Evolutionary conservation across 2,329 filamentous ascomycete species (phyloP).

Genomic region (Clarireedia hainanense): DNA sequence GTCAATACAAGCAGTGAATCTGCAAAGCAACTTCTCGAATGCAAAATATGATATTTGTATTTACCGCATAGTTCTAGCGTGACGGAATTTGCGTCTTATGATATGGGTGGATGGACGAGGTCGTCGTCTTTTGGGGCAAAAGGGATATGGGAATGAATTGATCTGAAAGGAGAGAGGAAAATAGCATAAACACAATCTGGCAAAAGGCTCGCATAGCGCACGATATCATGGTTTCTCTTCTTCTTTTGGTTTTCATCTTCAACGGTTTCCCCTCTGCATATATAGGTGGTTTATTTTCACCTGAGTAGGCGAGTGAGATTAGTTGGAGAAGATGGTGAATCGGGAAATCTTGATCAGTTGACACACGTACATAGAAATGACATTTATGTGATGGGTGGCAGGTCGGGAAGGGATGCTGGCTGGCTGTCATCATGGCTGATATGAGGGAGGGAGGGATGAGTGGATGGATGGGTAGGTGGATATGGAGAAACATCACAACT

Average conservation of each 20-base stretch:
- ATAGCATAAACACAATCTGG: constrained; percentile 6
- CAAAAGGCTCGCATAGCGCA: constrained; percentile 1
- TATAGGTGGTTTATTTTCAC: not conserved
- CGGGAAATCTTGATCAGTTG: no score
- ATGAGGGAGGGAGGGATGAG: not conserved
- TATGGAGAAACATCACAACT: not conserved
- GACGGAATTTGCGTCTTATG: not conserved
- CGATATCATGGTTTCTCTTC: not conserved
- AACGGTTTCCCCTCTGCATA: not conserved
- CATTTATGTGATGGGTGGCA: not conserved
- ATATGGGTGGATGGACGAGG: not conserved
- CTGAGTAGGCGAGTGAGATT: not conserved
- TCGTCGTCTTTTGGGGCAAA: not conserved
- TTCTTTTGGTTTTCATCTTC: not conserved
- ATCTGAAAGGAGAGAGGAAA: not conserved
- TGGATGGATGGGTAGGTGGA: not conserved
- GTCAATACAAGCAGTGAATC: constrained; percentile 1
- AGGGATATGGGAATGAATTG: not conserved
- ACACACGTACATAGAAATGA: not conserved
- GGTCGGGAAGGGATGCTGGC: not conserved
- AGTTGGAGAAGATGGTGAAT: not conserved
- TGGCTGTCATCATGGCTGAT: not conserved
- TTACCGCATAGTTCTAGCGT: not conserved
- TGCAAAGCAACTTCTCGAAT: not conserved
- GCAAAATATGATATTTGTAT: constrained; percentile 8